Evolutionary conservation across 805 yeast species (phyloP).

Genomic region (Starmerella stigmatis): DNA sequence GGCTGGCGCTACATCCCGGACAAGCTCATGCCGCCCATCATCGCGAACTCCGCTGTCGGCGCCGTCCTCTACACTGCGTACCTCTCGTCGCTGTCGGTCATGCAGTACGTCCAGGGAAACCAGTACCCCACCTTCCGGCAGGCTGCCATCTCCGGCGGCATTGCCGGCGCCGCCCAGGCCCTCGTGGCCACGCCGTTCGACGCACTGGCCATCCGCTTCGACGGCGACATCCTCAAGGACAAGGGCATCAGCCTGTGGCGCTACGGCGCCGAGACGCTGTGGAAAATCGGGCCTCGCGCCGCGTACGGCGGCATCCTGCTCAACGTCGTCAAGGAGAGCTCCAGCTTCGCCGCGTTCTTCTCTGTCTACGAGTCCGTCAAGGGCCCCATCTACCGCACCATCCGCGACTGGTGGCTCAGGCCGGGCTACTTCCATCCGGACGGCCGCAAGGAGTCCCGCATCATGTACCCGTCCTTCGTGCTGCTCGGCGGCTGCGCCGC

Average conservation of each 20-base stretch:
- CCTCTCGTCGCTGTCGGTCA: slow-evolving; percentile 33
- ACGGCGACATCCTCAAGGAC: slow-evolving; percentile 50
- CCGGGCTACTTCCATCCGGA: slow-evolving; percentile 24
- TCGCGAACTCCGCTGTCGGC: slow-evolving; percentile 87
- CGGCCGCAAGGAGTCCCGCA: slow-evolving; percentile 31
- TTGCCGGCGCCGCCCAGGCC: slow-evolving; percentile 84
- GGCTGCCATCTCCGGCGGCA: slow-evolving; percentile 62
- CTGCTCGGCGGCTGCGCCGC: slow-evolving; percentile 83
- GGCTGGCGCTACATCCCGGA: slow-evolving; percentile 87
- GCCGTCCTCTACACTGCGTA: slow-evolving; percentile 76
- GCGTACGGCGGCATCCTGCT: slow-evolving; percentile 85
- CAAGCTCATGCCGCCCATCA: slow-evolving; percentile 71
- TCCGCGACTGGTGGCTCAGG: slow-evolving; percentile 27
- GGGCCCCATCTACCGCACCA: slow-evolving; percentile 35
- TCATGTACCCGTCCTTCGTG: slow-evolving; percentile 58
- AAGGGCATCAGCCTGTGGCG: slow-evolving; percentile 48
- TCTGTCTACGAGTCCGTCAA: slow-evolving; percentile 70
- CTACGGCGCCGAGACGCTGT: slow-evolving; percentile 58
- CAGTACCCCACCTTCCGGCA: slow-evolving; percentile 40
- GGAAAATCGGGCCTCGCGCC: slow-evolving; percentile 67
- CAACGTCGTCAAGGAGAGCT: slow-evolving; percentile 63
- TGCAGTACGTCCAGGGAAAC: slow-evolving; percentile 20
- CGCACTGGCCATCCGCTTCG: slow-evolving; percentile 75
- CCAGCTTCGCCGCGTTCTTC: slow-evolving; percentile 78
- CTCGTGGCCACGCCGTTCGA: slow-evolving; percentile 88